Conservation (phyloP, 2,329 filamentous ascomycete genomes). For the Ceratocystis harringtonii region DNA sequence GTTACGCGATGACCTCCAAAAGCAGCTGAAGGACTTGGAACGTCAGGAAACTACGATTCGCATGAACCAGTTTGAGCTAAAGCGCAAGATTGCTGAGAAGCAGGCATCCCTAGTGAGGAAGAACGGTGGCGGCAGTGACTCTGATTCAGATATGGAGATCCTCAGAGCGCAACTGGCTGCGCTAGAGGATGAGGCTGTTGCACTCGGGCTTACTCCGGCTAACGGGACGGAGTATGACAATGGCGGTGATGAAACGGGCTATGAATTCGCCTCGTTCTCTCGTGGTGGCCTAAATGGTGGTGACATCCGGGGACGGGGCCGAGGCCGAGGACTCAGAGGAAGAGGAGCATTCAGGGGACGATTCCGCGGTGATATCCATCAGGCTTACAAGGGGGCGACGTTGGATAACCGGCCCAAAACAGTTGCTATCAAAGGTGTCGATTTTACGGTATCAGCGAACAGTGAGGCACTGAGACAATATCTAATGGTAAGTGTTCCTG, state of each 20-base stretch:
- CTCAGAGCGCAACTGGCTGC: constrained; percentile 57
- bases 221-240: constrained; percentile 26
- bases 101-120: constrained; percentile 37
- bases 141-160: constrained; percentile 40
- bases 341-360: constrained; percentile 22
- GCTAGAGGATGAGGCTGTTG: constrained; percentile 57
- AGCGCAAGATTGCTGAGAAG: constrained; percentile 44
- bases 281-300: constrained; percentile 6
- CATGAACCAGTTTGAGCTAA: constrained; percentile 50
- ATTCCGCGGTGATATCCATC: constrained; percentile 31
- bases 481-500: constrained; percentile 42
- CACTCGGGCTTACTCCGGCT: constrained; percentile 50
- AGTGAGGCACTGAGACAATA: constrained; percentile 59
- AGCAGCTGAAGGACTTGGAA: constrained; percentile 48
- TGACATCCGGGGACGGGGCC: constrained; percentile 23
- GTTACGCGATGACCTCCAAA: constrained; percentile 48
- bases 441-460: constrained; percentile 45
- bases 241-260: constrained; percentile 23
- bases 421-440: constrained; percentile 47
- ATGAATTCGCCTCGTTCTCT: background rate
- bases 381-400: constrained; percentile 47
- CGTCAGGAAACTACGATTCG: constrained; percentile 46
- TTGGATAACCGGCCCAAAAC: constrained; percentile 63
- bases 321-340: constrained; percentile 30
- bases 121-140: constrained; percentile 21